phyloP scores from a whole-genome alignment of 2,329 filamentous ascomycete species.

The Fonsecaea monophora region DNA sequence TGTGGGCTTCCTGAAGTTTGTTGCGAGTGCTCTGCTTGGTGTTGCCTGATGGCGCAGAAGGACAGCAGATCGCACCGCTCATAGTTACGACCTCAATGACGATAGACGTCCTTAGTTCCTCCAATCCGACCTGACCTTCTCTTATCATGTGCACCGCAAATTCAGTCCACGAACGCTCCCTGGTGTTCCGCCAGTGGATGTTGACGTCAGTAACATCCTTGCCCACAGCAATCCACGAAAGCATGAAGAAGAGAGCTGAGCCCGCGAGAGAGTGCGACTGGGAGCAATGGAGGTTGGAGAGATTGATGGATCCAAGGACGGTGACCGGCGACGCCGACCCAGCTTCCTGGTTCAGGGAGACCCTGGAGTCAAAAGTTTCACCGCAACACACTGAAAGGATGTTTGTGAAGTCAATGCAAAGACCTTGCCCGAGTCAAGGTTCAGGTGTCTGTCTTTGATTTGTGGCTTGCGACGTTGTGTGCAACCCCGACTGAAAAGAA shows the following conservation, averaged over 20 bases:
- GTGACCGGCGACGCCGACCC: background rate
- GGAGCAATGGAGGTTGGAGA: background rate
- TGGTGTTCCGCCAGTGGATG: background rate
- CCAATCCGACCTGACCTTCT: background rate
- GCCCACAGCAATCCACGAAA: background rate
- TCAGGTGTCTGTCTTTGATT: background rate
- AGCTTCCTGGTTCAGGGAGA: background rate
- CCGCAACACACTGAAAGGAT: background rate
- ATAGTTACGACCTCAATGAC: background rate
- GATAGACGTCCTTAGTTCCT: background rate
- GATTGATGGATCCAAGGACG: background rate
- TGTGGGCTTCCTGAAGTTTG: background rate
- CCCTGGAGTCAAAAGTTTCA: background rate
- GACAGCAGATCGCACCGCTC: background rate
- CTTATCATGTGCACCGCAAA: background rate
- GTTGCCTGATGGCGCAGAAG: background rate
- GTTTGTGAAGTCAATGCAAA: background rate
- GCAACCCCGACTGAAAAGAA: background rate
- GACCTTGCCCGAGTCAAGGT: background rate
- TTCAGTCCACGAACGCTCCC: background rate
- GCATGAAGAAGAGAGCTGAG: background rate
- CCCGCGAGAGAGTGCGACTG: background rate
- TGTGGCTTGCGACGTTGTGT: background rate
- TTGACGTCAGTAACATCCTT: background rate
- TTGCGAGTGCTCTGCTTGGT: background rate